These are phyloP conservation scores for Aureococcus anophagefferens DNA, from an alignment of 108 stramenopile species.

Conservation along the genomic window DNA sequence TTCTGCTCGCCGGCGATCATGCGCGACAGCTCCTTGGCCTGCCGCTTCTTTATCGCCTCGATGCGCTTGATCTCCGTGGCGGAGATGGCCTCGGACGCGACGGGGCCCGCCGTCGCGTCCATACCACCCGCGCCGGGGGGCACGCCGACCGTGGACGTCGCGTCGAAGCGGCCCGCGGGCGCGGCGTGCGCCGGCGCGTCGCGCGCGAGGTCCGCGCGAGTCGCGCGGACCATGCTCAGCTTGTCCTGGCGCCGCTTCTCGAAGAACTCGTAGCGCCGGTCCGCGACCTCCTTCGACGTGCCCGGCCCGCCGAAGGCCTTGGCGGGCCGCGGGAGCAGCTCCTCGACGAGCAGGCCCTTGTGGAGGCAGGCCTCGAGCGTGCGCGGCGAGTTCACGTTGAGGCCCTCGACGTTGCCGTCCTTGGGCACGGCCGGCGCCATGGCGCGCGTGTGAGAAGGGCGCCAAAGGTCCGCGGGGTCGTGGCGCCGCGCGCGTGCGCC, in stretches of 20 bases:
- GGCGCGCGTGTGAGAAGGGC: no score
- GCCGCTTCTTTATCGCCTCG: slow-evolving; percentile 3
- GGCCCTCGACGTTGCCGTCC: no score
- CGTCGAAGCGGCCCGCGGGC: no score
- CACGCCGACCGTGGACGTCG: no score
- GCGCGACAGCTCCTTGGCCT: slow-evolving; percentile 8
- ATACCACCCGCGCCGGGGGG: no score
- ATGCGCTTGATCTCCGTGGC: slow-evolving; percentile 3
- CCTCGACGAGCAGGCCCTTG: not conserved
- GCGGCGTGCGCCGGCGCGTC: no score
- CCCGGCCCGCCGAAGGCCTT: not conserved
- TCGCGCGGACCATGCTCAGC: not conserved
- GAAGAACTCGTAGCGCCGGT: not conserved
- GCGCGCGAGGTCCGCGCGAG: not conserved
- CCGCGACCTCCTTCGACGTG: not conserved
- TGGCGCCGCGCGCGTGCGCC: no score
- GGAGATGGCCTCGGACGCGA: no score
- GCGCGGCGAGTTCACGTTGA: not conserved
- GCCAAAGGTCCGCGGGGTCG: no score
- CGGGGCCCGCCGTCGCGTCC: no score
- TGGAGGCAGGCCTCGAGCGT: slow-evolving; percentile 8
- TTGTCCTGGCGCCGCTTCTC: slow-evolving; percentile 6
- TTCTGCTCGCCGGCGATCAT: slow-evolving; percentile 2
- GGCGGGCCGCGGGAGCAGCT: not conserved
- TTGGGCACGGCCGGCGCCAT: no score